phyloP scores from a whole-genome alignment of 179 eudicot genomes.

The Silene coronaria region DNA sequence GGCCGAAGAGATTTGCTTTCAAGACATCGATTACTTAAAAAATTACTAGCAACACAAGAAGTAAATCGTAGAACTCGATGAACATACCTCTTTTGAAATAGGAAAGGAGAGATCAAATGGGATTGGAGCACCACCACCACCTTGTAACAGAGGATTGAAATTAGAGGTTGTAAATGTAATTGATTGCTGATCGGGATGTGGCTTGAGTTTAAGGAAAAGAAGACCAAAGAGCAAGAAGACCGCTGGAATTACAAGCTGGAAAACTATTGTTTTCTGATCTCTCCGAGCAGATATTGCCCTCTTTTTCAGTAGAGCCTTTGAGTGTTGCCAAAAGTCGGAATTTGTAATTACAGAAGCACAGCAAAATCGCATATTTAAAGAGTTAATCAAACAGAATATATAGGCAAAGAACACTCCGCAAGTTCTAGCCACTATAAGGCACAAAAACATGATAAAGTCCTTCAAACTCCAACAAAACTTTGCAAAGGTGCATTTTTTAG shows the following conservation, averaged over 20 bases:
- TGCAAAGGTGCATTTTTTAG: constrained; percentile 29
- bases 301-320: constrained; percentile 75
- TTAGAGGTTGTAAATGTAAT: constrained; percentile 72
- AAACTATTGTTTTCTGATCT: constrained; percentile 83
- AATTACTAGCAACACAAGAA: constrained; percentile 7
- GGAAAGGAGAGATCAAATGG: constrained; percentile 73
- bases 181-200: constrained; percentile 88
- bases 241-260: constrained; percentile 89
- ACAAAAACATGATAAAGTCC: constrained; percentile 37
- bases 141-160: constrained; percentile 82
- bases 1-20: not conserved
- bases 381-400: constrained; percentile 45
- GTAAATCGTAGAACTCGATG: not conserved
- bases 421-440: constrained; percentile 43
- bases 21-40: not conserved
- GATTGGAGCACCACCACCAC: constrained; percentile 96
- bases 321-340: constrained; percentile 89
- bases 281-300: constrained; percentile 83
- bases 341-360: constrained; percentile 52
- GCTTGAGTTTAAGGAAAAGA: constrained; percentile 69
- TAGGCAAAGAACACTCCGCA: constrained; percentile 43
- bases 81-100: constrained; percentile 59
- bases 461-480: constrained; percentile 42
- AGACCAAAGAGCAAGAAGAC: constrained; percentile 79
- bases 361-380: constrained; percentile 62